Conservation (phyloP, 352 stramenopile species). For the Pythium phragmitis region DNA sequence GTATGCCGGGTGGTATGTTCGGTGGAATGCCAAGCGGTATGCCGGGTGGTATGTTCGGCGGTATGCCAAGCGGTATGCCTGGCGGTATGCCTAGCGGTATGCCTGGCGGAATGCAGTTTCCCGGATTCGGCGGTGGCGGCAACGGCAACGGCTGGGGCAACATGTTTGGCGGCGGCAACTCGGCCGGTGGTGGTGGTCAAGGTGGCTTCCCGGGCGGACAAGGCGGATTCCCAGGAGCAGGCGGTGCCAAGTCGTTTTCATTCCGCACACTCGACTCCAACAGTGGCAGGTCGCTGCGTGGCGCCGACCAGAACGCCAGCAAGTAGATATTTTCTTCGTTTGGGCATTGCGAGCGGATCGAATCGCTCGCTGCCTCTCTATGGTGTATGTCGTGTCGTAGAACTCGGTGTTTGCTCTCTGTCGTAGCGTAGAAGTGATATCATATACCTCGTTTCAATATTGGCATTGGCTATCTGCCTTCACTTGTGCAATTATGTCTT, state of each 20-base stretch:
- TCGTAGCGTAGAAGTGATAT: neutral
- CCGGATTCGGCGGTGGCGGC: no score
- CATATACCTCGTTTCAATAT: neutral
- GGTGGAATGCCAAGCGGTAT: no score
- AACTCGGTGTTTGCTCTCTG: neutral
- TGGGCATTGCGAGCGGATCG: neutral
- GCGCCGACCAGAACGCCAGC: neutral
- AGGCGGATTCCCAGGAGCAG: neutral
- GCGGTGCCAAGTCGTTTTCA: slow-evolving; percentile 11
- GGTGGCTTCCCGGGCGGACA: neutral
- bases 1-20: no score
- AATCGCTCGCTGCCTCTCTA: neutral
- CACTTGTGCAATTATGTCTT: no score
- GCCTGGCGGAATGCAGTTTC: neutral
- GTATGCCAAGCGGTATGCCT: neutral
- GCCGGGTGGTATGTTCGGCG: no score
- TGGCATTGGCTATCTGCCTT: neutral
- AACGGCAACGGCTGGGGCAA: neutral
- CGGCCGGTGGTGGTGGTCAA: neutral
- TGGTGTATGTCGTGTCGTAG: neutral
- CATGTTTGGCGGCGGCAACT: neutral
- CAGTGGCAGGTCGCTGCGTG: slow-evolving; percentile 8
- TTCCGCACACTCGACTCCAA: slow-evolving; percentile 9
- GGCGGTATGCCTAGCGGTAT: neutral
- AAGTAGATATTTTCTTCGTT: neutral